A percentile compares a stretch with the other conserved stretches of the same genome.
Conservation (phyloP, 371 early-diverging fungal species). For the Circinella umbellata region DNA sequence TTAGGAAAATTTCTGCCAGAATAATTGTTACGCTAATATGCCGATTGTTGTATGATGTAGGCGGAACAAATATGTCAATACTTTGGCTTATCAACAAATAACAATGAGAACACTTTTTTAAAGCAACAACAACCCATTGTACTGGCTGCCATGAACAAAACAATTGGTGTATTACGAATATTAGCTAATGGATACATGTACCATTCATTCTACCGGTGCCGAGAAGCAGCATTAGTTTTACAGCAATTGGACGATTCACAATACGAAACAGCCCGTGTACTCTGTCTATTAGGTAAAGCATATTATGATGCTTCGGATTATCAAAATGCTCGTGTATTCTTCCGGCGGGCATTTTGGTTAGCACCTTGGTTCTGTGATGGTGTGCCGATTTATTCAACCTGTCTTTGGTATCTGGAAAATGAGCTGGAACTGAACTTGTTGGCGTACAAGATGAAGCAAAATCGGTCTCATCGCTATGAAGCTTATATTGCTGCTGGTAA, state of each 20-base stretch:
- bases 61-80: not conserved
- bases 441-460: constrained; percentile 44
- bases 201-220: constrained; percentile 37
- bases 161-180: constrained; percentile 29
- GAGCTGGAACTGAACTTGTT: constrained; percentile 43
- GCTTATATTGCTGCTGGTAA: constrained; percentile 50
- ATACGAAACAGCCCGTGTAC: constrained; percentile 44
- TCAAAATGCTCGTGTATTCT: constrained; percentile 37
- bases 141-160: constrained; percentile 40
- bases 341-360: constrained; percentile 35
- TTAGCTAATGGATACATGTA: constrained; percentile 39
- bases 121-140: constrained; percentile 11
- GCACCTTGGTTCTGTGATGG: constrained; percentile 52
- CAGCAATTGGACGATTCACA: constrained; percentile 45
- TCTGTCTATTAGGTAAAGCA: constrained; percentile 40
- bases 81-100: not conserved
- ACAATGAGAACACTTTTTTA: not conserved
- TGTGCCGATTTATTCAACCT: constrained; percentile 46
- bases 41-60: not conserved
- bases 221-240: constrained; percentile 31
- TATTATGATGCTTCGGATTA: constrained; percentile 48
- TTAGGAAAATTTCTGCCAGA: not conserved
- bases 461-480: constrained; percentile 40
- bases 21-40: not conserved
- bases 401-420: constrained; percentile 45